These are phyloP conservation scores for Holtermanniella nyarrowii DNA, from an alignment of 768 basidiomycete species.

Conservation along the genomic window DNA sequence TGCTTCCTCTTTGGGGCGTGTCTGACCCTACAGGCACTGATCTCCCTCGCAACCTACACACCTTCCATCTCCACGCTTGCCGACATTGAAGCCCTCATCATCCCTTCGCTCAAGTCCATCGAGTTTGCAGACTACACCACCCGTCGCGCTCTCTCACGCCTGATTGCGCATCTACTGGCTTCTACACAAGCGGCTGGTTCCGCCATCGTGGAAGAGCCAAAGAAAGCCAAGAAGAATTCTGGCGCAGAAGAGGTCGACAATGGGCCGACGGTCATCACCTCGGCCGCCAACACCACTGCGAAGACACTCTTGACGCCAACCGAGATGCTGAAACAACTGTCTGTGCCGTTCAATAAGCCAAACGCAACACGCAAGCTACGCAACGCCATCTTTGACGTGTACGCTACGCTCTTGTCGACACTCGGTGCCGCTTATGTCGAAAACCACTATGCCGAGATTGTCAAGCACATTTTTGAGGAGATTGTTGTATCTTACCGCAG, in stretches of 20 bases:
- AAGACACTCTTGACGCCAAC: constrained; percentile 60
- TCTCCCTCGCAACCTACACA: constrained; percentile 51
- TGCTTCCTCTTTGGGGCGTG: too few species aligned
- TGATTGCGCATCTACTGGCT: constrained; percentile 74
- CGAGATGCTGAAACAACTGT: constrained; percentile 77
- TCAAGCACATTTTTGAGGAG: constrained; percentile 67
- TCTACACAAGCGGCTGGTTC: constrained; percentile 63
- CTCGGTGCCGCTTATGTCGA: constrained; percentile 75
- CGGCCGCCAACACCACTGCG: constrained; percentile 48
- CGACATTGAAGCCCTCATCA: constrained; percentile 69
- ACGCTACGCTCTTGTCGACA: constrained; percentile 61
- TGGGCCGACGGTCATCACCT: constrained; percentile 48
- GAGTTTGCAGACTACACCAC: constrained; percentile 77
- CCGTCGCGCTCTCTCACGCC: constrained; percentile 63
- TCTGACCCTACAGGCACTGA: constrained; percentile 44
- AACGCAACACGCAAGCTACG: constrained; percentile 58
- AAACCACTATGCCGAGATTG: constrained; percentile 65
- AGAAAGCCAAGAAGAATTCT: constrained; percentile 49
- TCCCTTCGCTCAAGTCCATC: constrained; percentile 58
- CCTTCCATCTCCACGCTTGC: constrained; percentile 50
- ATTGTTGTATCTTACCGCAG: constrained; percentile 54
- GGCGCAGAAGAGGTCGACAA: constrained; percentile 45
- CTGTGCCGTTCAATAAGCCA: constrained; percentile 67
- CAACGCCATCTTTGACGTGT: constrained; percentile 81
- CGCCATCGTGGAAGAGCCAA: constrained; percentile 47